Conservation (phyloP, 176 grass and related monocot genomes). For the Musa troglodytarum region DNA sequence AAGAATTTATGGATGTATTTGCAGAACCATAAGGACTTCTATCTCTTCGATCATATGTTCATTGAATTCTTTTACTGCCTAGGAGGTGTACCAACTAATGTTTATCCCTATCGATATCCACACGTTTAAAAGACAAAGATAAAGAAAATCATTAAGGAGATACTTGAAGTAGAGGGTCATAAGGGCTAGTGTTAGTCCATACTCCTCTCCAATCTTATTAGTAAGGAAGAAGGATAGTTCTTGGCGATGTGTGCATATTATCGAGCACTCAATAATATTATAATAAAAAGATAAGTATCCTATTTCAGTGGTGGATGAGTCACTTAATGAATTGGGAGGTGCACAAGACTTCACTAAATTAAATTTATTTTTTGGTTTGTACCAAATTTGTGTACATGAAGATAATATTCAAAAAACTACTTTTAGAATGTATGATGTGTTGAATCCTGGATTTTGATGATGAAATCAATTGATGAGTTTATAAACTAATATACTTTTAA, state of each 20-base stretch:
- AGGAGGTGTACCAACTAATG: not conserved
- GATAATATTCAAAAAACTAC: not conserved
- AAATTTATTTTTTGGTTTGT: not conserved
- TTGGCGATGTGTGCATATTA: not conserved
- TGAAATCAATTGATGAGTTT: too few relatives aligned
- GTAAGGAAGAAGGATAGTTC: not conserved
- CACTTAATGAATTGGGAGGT: not conserved
- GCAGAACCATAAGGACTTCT: not conserved
- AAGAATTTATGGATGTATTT: not conserved
- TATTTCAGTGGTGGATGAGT: not conserved
- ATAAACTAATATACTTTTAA: too few relatives aligned
- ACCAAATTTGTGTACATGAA: not conserved
- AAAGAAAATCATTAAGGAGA: not conserved
- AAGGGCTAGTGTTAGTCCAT: not conserved
- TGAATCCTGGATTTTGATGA: too few relatives aligned
- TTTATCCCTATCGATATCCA: not conserved
- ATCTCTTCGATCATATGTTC: not conserved
- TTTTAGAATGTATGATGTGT: not conserved
- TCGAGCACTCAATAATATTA: not conserved
- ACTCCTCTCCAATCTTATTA: not conserved
- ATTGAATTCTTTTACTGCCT: not conserved
- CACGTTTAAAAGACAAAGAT: not conserved
- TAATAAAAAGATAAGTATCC: not conserved
- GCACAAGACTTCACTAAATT: not conserved
- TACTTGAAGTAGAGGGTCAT: not conserved